Evolutionary conservation across 371 early-diverging fungal species (phyloP).

Genomic region (Mucor saturninus): DNA sequence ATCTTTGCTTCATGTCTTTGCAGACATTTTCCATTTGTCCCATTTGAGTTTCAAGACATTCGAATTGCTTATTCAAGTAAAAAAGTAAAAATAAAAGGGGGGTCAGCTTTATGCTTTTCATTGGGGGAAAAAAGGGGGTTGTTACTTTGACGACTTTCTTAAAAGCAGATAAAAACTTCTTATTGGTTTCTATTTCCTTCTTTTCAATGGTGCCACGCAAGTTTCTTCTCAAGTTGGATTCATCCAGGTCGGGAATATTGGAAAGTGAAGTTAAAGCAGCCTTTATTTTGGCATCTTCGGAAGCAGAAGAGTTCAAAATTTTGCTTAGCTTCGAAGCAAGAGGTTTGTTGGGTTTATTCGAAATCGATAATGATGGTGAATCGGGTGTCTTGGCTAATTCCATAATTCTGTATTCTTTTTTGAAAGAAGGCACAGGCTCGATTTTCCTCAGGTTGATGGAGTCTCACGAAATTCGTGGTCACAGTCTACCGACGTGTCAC

Average conservation of each 20-base stretch:
- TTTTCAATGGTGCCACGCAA: slow-evolving; percentile 76
- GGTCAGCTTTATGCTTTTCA: no score
- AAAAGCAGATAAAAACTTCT: slow-evolving; percentile 66
- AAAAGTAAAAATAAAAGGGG: no score
- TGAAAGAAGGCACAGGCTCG: no score
- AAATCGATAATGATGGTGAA: slow-evolving; percentile 29
- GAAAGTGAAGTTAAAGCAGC: slow-evolving; percentile 71
- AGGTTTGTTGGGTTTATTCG: slow-evolving; percentile 53
- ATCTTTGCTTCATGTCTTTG: slow-evolving; percentile 64
- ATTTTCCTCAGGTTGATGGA: no score
- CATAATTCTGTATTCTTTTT: no score
- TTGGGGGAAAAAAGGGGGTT: no score
- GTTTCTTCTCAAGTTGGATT: slow-evolving; percentile 59
- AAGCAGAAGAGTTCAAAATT: slow-evolving; percentile 55
- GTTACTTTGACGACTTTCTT: slow-evolving; percentile 64
- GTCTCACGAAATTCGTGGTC: no score
- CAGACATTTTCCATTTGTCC: slow-evolving; percentile 62
- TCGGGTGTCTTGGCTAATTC: slow-evolving; percentile 1
- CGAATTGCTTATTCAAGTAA: slow-evolving; percentile 52
- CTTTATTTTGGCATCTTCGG: slow-evolving; percentile 62
- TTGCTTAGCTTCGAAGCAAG: slow-evolving; percentile 62
- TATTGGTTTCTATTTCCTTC: slow-evolving; percentile 65
- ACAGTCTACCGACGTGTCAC: no score
- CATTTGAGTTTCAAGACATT: slow-evolving; percentile 59
- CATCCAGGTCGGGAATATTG: slow-evolving; percentile 67